Evolutionary conservation across 306 rosid species (phyloP), one percentile per base, ranked within the genome.

Genomic region (Cucumis melo): DNA sequence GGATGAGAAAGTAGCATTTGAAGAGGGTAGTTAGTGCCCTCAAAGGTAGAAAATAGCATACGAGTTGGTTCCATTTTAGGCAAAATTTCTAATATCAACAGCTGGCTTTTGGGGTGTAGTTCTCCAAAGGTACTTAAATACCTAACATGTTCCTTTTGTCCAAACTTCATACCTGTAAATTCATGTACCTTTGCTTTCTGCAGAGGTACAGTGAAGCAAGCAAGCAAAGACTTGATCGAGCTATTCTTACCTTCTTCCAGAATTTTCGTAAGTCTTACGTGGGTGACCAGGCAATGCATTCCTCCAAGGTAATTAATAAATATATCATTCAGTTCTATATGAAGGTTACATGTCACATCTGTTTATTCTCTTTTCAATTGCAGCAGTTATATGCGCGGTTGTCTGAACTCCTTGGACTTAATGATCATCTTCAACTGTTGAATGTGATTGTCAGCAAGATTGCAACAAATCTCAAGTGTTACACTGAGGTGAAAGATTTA

Each of bases 231-330:
- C 93, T 95, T 72, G 99, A 95, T 84, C 92, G 98, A 81, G 99
- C 98, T 81, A 88, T 95, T 78, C 99, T 95, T 81, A 90, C 92
- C 23, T 95, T 95, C 86, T 95, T 90, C 86, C 99, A 95, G 85
- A 84, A 95, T 85, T 95, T 95, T 73, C 87, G 98, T 16, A 92
- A 92, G 90, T 92, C 99, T 72, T 95, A 92, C 59, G 93, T 95
- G 8, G 99, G 99, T 72, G 99, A 95, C 82, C 98, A 95, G 87
- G 99, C 98, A 76, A 92, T 95, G 92, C 99, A 92, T 86, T 95
- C 98, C 80, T 95, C 99, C 12, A 95, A 92, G 99, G 99, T 95
- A 89, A 73, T 17, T 51, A 51, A 84, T 77, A 77, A 56, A 78
- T 54, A 36, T 67, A 78, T 77, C 60, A 74, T 57, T 54, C 50